A percentile compares a stretch with the other conserved stretches of the same genome.
phyloP scores from a whole-genome alignment of 176 grass and related monocot genomes.

The Eremochloa ophiuroides region DNA sequence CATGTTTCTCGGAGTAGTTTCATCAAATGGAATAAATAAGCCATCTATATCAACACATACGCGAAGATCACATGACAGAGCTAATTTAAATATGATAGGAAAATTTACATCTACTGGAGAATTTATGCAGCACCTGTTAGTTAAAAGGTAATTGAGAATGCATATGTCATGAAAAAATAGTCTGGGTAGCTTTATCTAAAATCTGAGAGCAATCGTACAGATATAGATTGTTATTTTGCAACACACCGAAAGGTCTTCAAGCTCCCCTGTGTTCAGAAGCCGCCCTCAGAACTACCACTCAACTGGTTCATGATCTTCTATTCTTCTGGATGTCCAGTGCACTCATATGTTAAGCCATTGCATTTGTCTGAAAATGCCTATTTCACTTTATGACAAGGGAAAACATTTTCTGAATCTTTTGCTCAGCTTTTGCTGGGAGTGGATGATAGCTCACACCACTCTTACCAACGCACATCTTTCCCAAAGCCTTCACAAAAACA shows the following conservation, averaged over 20 bases:
- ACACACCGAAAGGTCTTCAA: too few relatives aligned
- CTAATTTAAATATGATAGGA: background rate
- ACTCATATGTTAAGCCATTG: too few relatives aligned
- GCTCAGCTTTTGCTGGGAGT: background rate
- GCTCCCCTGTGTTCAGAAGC: too few relatives aligned
- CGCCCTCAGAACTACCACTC: too few relatives aligned
- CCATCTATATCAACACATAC: too few relatives aligned
- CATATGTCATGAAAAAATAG: conserved; percentile 6
- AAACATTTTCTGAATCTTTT: conserved; percentile 1
- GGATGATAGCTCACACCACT: conserved; percentile 29
- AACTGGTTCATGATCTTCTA: too few relatives aligned
- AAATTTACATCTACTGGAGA: background rate
- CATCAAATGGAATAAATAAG: too few relatives aligned
- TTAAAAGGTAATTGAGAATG: background rate
- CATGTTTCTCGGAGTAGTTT: too few relatives aligned
- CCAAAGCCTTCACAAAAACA: background rate
- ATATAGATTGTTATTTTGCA: too few relatives aligned
- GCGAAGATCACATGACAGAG: too few relatives aligned
- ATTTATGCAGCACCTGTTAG: background rate
- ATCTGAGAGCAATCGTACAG: too few relatives aligned
- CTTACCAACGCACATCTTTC: background rate
- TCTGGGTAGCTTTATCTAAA: background rate
- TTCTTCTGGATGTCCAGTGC: too few relatives aligned
- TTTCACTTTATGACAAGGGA: background rate
- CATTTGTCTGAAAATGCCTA: background rate